Evolutionary conservation across 2,329 filamentous ascomycete genomes (phyloP).

Genomic region (Cladosporium colombiae): DNA sequence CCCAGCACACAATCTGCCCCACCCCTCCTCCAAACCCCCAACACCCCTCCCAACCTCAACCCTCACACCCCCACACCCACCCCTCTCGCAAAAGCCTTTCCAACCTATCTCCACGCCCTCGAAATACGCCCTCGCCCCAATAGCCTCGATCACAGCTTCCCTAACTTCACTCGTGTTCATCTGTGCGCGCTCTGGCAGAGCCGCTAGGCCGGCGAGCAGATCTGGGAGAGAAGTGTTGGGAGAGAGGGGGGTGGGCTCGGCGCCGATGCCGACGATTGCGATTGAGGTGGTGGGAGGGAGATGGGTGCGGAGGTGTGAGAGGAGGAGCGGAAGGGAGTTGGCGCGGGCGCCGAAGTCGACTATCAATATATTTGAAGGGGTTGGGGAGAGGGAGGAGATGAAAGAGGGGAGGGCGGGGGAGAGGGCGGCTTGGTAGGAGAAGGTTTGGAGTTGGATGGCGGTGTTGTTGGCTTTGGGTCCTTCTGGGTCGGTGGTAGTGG

Average conservation of each 20-base stretch:
- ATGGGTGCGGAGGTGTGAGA: background rate
- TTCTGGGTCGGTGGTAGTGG: background rate
- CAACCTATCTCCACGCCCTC: constrained; percentile 15
- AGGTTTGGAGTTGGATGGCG: background rate
- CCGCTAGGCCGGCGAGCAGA: background rate
- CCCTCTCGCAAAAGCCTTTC: constrained; percentile 14
- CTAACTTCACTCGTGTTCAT: constrained; percentile 26
- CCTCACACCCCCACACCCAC: constrained; percentile 10
- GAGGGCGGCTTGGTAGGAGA: constrained; percentile 18
- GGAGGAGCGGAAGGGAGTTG: constrained; percentile 17
- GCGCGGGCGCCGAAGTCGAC: constrained; percentile 25
- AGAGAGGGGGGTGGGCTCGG: constrained; percentile 11
- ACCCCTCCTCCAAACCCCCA: background rate
- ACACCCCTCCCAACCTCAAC: constrained; percentile 7
- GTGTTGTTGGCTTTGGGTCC: background rate
- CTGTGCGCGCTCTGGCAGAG: constrained; percentile 22
- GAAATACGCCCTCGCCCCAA: constrained; percentile 23
- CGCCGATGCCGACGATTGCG: constrained; percentile 23
- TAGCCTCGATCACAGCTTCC: constrained; percentile 16
- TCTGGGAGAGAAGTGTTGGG: background rate
- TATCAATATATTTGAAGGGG: constrained; percentile 20
- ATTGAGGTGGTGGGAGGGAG: background rate
- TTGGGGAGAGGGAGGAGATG: constrained; percentile 9
- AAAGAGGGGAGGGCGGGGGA: background rate
- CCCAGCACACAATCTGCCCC: background rate